Base-by-base conservation (phyloP, 495 filamentous ascomycete species). In the Tetracladium marchalianum region DNA sequence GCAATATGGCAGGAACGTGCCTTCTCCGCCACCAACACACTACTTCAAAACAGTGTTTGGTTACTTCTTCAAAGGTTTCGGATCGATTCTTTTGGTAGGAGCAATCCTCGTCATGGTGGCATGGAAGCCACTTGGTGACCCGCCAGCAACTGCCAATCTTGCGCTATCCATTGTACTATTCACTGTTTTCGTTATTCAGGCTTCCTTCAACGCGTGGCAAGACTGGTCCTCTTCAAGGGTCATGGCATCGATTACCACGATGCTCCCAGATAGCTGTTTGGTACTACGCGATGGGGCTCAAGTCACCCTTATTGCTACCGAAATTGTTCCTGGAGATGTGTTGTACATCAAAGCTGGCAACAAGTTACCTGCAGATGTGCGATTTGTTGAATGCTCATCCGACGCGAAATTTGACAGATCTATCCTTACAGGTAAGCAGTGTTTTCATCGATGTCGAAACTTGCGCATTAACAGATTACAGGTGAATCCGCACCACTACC, bases 61-160 rank as follows among this genome's bases (percentile, higher is more conserved):
- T 16, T 87, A 87, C 57, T 73, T 85, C 57, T 87, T 85, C 57
- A 78, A 76, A 41, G 83, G 82, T 16, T 85, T 85, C 52, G 79
- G 82, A 2, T 68, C 75, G 2, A 69, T 86, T 22, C 71, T 86
- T 5, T 64, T 83, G 5, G 57, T 77, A 27, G 81, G 78, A 11
- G 64, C 69, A 18, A 70, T 84, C 19, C 67, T 87, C 5, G 77
- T 85, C 41, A 82, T 84, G 53, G 56, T 85, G 35, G 69, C 76
- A 6, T 86, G 80, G 81, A 80, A 77, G 38, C 82, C 83, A 5
- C 74, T 85, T 0, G 81, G 81, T 0, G 41, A 82, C 10, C 83
- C 82, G 1, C 83, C 83, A 1, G 62, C 76, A 0, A 43, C 64
- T 13, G 76, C 81, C 5, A 85, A 87, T 54, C 59, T 86, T 13